phyloP scores from a whole-genome alignment of 176 grass and related monocot species.

The Hsuehochloa calcarea region DNA sequence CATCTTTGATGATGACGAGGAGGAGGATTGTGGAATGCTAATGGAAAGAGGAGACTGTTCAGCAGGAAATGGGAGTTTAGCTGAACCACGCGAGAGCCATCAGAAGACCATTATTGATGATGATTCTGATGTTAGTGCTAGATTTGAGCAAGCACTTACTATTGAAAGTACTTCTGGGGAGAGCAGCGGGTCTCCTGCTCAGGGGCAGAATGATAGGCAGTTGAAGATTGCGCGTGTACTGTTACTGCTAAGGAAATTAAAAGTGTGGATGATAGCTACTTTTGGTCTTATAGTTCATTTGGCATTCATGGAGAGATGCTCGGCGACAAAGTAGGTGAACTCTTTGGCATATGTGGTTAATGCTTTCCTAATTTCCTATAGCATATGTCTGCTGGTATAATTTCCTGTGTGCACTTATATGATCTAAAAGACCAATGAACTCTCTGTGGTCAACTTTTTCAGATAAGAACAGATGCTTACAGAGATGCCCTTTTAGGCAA shows the following conservation, averaged over 20 bases:
- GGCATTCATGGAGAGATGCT: slow-evolving; percentile 98
- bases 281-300: slow-evolving; percentile 87
- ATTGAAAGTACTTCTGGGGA: slow-evolving; percentile 20
- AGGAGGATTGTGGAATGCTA: slow-evolving; percentile 33
- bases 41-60: slow-evolving; percentile 43
- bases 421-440: not conserved
- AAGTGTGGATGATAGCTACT: slow-evolving; percentile 84
- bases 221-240: slow-evolving; percentile 51
- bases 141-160: slow-evolving; percentile 27
- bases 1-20: slow-evolving; percentile 51
- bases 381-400: not conserved
- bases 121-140: slow-evolving; percentile 24
- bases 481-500: slow-evolving; percentile 78
- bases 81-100: slow-evolving; percentile 1
- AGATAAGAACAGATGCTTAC: slow-evolving; percentile 93
- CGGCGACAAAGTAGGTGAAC: slow-evolving; percentile 68
- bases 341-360: not conserved
- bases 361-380: not conserved
- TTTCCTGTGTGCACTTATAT: not conserved
- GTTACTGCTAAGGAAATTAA: slow-evolving; percentile 63
- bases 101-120: not conserved
- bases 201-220: slow-evolving; percentile 47
- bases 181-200: not conserved
- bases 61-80: slow-evolving; percentile 8
- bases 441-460: slow-evolving; percentile 20